Percentiles rank a stretch among this genome's conserved stretches.
These are phyloP conservation scores for Colletotrichum spaethianum DNA, from an alignment of 2,329 filamentous ascomycete genomes.

Conservation along the genomic window DNA sequence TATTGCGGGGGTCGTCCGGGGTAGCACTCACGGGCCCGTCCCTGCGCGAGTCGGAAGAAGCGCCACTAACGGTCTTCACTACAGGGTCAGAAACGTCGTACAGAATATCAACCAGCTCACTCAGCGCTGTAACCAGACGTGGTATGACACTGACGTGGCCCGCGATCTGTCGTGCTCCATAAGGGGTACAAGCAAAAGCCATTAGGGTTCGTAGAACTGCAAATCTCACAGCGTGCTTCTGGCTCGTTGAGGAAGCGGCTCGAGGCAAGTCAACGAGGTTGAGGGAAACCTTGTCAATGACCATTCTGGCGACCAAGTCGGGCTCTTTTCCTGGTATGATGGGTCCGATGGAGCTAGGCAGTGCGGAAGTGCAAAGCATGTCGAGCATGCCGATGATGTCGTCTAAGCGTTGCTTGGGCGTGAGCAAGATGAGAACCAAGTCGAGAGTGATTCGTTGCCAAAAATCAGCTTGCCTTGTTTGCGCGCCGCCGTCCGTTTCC, in stretches of 20 bases:
- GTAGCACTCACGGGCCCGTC: conserved; percentile 33
- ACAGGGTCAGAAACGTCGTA: conserved; percentile 62
- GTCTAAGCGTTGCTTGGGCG: conserved; percentile 73
- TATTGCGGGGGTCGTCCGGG: conserved; percentile 25
- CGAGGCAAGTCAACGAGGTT: conserved; percentile 72
- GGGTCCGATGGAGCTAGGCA: conserved; percentile 76
- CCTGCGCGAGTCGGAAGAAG: conserved; percentile 11
- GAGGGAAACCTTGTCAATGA: conserved; percentile 75
- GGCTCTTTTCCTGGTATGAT: conserved; percentile 64
- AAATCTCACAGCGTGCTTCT: conserved; percentile 60
- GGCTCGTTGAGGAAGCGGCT: conserved; percentile 55
- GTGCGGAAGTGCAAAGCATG: conserved; percentile 76
- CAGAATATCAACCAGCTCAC: conserved; percentile 79
- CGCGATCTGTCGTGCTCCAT: conserved; percentile 77
- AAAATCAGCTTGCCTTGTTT: conserved; percentile 62
- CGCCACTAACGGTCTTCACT: conserved; percentile 16
- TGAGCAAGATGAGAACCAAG: conserved; percentile 77
- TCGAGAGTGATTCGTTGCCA: conserved; percentile 79
- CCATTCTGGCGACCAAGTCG: conserved; percentile 57
- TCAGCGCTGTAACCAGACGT: conserved; percentile 77
- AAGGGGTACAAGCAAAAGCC: conserved; percentile 73
- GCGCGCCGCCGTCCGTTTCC: conserved; percentile 48
- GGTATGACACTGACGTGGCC: conserved; percentile 79
- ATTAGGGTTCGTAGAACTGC: conserved; percentile 67
- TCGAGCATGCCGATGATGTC: conserved; percentile 77